phyloP scores from a whole-genome alignment of 495 filamentous ascomycete genomes.

The Neurospora sp. region DNA sequence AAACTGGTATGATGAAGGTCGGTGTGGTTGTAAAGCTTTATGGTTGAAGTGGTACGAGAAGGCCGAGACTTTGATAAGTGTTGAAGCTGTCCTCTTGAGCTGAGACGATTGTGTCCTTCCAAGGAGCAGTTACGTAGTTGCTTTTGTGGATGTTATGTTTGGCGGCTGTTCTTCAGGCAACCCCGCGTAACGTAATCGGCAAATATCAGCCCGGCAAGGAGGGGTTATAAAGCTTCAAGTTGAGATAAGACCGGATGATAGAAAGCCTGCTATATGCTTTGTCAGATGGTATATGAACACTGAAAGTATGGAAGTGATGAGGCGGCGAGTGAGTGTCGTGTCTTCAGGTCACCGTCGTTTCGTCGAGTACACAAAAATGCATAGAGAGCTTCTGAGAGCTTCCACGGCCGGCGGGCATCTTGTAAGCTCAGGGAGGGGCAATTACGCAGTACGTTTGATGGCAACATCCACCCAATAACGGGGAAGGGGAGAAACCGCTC shows the following conservation, averaged over 20 bases:
- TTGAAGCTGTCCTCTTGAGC: not conserved
- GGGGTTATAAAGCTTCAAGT: not conserved
- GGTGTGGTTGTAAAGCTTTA: not conserved
- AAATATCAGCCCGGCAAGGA: not conserved
- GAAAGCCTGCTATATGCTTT: not conserved
- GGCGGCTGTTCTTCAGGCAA: not conserved
- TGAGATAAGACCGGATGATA: not conserved
- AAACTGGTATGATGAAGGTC: not conserved
- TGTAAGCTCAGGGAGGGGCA: constrained; percentile 11
- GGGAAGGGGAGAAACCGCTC: not conserved
- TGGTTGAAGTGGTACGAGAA: not conserved
- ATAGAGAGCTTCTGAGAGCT: constrained; percentile 7
- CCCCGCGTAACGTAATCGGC: not conserved
- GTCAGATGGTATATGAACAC: not conserved
- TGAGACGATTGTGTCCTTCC: not conserved
- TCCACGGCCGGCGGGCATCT: constrained; percentile 3
- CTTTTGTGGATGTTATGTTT: not conserved
- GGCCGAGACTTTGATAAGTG: not conserved
- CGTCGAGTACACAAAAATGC: not conserved
- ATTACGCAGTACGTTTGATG: not conserved
- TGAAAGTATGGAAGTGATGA: not conserved
- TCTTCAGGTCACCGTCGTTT: not conserved
- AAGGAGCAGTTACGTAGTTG: not conserved
- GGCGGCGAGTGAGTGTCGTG: not conserved
- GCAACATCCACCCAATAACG: not conserved